These are phyloP conservation scores for Atkinsonella hypoxylon DNA, from an alignment of 2,329 filamentous ascomycete genomes.

Conservation along the genomic window DNA sequence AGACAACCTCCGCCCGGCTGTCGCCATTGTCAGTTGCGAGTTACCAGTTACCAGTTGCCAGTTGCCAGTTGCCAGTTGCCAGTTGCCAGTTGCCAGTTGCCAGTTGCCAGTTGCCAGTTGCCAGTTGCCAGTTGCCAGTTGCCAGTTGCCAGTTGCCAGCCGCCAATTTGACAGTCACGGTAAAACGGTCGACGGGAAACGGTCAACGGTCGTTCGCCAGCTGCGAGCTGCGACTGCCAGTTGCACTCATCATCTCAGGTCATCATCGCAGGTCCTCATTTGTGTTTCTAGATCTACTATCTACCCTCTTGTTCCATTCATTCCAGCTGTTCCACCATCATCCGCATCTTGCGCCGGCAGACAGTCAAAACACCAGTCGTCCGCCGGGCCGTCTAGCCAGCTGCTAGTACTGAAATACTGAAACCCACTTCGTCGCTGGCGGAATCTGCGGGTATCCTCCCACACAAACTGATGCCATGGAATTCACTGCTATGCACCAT, in stretches of 20 bases:
- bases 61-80: too few species aligned
- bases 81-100: too few species aligned
- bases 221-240: not conserved
- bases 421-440: not conserved
- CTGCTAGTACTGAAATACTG: not conserved
- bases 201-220: not conserved
- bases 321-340: not conserved
- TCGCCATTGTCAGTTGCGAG: not conserved
- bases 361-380: not conserved
- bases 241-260: not conserved
- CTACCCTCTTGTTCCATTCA: too few species aligned
- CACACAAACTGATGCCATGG: conserved; percentile 3
- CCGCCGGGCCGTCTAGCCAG: not conserved
- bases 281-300: not conserved
- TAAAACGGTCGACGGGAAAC: too few species aligned
- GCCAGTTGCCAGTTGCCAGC: not conserved
- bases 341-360: not conserved
- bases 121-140: not conserved
- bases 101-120: not conserved
- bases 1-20: not conserved
- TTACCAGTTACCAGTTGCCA: too few species aligned
- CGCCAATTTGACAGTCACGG: too few species aligned
- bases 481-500: conserved; percentile 4
- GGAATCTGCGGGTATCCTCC: not conserved
- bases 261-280: too few species aligned